These are phyloP conservation scores for Metschnikowia picachoensis DNA, from an alignment of 805 yeast genomes.

Conservation along the genomic window DNA sequence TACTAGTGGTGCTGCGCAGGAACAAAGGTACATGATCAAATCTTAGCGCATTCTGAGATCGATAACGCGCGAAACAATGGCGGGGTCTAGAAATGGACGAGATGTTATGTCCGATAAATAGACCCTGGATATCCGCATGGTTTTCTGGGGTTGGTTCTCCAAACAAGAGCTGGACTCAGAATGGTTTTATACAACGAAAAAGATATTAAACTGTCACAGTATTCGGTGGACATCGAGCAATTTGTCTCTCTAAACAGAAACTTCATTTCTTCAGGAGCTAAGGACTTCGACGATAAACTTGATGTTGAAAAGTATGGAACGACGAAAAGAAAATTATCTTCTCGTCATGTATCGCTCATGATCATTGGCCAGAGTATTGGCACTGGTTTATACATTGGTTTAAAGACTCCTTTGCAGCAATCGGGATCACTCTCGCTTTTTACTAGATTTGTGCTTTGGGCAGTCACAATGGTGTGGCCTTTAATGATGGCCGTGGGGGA, in stretches of 20 bases:
- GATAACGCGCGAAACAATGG: neutral
- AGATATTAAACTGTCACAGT: slow-evolving; percentile 2
- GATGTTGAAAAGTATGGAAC: slow-evolving; percentile 28
- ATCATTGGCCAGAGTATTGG: slow-evolving; percentile 36
- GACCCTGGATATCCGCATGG: too few species aligned
- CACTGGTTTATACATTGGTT: slow-evolving; percentile 33
- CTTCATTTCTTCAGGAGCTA: slow-evolving; percentile 8
- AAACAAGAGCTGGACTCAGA: slow-evolving; percentile 3
- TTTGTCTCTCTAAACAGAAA: slow-evolving; percentile 10
- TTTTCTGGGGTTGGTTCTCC: neutral
- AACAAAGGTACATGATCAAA: neutral
- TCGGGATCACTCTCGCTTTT: slow-evolving; percentile 35
- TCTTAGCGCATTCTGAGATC: neutral
- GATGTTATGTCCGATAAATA: too few species aligned
- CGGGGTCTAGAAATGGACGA: too few species aligned
- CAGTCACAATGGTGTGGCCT: slow-evolving; percentile 31
- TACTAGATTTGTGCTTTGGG: slow-evolving; percentile 29
- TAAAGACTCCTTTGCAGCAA: slow-evolving; percentile 27
- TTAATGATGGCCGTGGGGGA: slow-evolving; percentile 37
- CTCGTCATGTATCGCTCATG: slow-evolving; percentile 34
- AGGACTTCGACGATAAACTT: slow-evolving; percentile 26
- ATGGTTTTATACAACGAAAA: slow-evolving; percentile 3
- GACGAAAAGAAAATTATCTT: slow-evolving; percentile 26
- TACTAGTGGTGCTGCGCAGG: too few species aligned
- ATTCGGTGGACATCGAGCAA: slow-evolving; percentile 14